Percentiles rank a stretch among this genome's conserved stretches.
These are phyloP conservation scores for Diutina mesorugosa DNA, from an alignment of 1,139 yeast species.

Conservation along the genomic window DNA sequence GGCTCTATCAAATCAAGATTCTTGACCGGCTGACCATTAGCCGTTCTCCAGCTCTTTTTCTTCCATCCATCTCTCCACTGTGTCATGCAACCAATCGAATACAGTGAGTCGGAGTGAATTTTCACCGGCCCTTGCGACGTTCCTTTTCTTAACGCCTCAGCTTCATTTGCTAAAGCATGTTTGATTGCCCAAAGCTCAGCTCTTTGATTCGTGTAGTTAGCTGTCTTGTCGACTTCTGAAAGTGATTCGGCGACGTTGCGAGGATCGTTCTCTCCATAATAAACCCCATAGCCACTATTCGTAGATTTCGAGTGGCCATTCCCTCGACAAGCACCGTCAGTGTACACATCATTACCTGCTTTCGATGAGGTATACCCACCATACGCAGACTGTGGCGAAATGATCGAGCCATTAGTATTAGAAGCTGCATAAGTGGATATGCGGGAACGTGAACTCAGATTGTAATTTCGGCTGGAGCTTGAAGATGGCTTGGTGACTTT, in stretches of 20 bases:
- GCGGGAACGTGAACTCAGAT: background rate
- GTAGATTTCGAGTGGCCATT: background rate
- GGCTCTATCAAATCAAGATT: background rate
- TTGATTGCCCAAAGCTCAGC: background rate
- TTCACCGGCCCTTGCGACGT: background rate
- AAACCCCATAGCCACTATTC: background rate
- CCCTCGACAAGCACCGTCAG: constrained; percentile 1
- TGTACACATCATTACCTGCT: background rate
- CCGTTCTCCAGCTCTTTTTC: background rate
- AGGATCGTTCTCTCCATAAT: background rate
- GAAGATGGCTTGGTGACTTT: background rate
- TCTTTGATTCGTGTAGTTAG: background rate
- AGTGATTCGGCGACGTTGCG: background rate
- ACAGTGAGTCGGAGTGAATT: background rate
- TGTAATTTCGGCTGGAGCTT: background rate
- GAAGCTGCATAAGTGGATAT: background rate
- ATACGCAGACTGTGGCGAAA: too few relatives aligned
- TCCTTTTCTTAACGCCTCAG: background rate
- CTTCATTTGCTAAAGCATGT: background rate
- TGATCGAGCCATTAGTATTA: background rate
- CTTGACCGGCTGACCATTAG: background rate
- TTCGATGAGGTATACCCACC: background rate
- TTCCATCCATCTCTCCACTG: background rate
- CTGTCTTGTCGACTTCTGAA: background rate
- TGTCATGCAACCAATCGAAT: background rate